These are phyloP conservation scores for Colletotrichum melonis DNA, from an alignment of 2,329 filamentous ascomycete species.

Conservation along the genomic window DNA sequence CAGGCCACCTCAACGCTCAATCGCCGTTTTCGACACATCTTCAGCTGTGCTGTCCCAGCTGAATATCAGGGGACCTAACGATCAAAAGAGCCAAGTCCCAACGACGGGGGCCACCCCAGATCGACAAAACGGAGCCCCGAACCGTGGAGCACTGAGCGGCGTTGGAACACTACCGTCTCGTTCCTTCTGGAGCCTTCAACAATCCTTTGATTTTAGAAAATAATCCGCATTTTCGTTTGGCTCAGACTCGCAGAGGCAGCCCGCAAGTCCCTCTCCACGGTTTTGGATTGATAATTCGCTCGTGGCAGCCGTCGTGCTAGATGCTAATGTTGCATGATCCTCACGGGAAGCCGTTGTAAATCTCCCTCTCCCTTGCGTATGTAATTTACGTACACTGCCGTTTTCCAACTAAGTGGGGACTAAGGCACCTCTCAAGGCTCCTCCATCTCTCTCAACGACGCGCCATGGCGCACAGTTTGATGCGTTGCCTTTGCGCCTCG, in stretches of 20 bases:
- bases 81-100: slow-evolving; percentile 1
- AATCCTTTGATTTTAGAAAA: slow-evolving; percentile 15
- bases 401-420: background rate
- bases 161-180: background rate
- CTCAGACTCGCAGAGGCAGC: background rate
- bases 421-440: background rate
- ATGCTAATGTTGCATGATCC: background rate
- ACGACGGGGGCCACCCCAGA: slow-evolving; percentile 16
- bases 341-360: background rate
- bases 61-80: background rate
- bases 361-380: background rate
- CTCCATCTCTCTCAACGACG: background rate
- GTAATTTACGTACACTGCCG: background rate
- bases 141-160: background rate
- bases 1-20: background rate
- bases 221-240: background rate
- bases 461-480: slow-evolving; percentile 2
- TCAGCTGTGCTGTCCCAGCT: background rate
- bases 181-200: slow-evolving; percentile 3
- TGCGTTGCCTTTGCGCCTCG: background rate
- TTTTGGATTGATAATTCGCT: background rate
- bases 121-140: slow-evolving; percentile 20
- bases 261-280: background rate
- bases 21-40: background rate
- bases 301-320: background rate